A percentile compares a stretch with the other conserved stretches of the same genome.
Conservation (phyloP, 2,329 filamentous ascomycete species). For the Beauveria rudraprayagi region DNA sequence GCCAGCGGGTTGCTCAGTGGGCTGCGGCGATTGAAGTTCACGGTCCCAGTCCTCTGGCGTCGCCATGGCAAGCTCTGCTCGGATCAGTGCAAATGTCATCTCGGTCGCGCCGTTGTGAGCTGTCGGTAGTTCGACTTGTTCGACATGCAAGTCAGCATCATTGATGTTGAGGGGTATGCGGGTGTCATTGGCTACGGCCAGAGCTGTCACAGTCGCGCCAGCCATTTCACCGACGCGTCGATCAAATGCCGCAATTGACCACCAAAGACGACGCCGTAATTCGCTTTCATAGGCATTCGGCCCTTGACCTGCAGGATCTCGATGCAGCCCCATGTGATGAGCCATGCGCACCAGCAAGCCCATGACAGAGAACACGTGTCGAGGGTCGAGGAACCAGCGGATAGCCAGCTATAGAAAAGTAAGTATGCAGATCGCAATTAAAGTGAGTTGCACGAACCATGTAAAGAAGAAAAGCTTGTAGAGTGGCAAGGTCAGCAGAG, state of each 20-base stretch:
- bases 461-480: conserved; percentile 62
- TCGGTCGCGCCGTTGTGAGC: conserved; percentile 47
- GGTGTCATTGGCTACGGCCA: conserved; percentile 46
- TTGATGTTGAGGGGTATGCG: conserved; percentile 53
- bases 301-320: conserved; percentile 47
- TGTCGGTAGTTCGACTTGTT: conserved; percentile 46
- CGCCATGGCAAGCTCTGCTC: conserved; percentile 49
- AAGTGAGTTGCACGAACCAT: conserved; percentile 35
- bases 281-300: conserved; percentile 56
- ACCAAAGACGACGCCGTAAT: conserved; percentile 65
- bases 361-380: conserved; percentile 40
- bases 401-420: conserved; percentile 31
- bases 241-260: conserved; percentile 62
- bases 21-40: conserved; percentile 32
- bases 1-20: conserved; percentile 21
- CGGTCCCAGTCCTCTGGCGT: conserved; percentile 20
- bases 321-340: conserved; percentile 61
- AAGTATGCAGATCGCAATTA: background rate
- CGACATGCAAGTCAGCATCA: conserved; percentile 49
- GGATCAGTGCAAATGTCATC: conserved; percentile 51
- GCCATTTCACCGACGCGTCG: conserved; percentile 60
- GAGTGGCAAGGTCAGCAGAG: conserved; percentile 53
- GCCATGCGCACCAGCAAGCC: conserved; percentile 60
- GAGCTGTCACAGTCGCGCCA: conserved; percentile 47
- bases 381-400: conserved; percentile 51